phyloP scores from a whole-genome alignment of 805 yeast species.

The Sugiyamaella chiloensis region DNA sequence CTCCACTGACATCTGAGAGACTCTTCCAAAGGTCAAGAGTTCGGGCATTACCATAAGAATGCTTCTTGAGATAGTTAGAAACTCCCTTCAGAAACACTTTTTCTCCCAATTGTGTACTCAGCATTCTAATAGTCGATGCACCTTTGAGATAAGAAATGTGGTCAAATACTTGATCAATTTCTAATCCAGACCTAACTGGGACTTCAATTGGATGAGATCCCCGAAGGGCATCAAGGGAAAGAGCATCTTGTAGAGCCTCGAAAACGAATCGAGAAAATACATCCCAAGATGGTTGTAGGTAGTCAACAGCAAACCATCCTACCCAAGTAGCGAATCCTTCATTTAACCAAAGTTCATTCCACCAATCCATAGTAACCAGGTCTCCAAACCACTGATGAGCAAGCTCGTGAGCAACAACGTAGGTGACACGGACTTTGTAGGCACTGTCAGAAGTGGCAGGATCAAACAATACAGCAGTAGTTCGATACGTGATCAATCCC shows the following conservation, averaged over 20 bases:
- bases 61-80: constrained; percentile 69
- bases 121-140: constrained; percentile 74
- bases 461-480: constrained; percentile 69
- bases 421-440: constrained; percentile 72
- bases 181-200: constrained; percentile 72
- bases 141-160: constrained; percentile 83
- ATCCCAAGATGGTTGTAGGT: constrained; percentile 78
- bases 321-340: constrained; percentile 92
- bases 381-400: constrained; percentile 94
- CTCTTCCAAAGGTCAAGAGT: constrained; percentile 79
- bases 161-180: constrained; percentile 80
- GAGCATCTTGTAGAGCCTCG: constrained; percentile 69
- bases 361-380: constrained; percentile 87
- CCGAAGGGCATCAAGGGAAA: constrained; percentile 67
- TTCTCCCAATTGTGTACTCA: constrained; percentile 75
- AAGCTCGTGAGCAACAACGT: constrained; percentile 83
- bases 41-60: constrained; percentile 72
- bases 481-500: constrained; percentile 69
- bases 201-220: constrained; percentile 86
- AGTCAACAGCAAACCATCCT: constrained; percentile 81
- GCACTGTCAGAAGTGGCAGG: constrained; percentile 58
- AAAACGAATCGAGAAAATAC: constrained; percentile 79
- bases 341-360: constrained; percentile 87
- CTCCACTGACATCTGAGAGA: constrained; percentile 63
- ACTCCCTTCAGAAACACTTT: constrained; percentile 77